These are phyloP conservation scores for Glarea lozoyensis DNA, from an alignment of 495 filamentous ascomycete species.

Conservation along the genomic window DNA sequence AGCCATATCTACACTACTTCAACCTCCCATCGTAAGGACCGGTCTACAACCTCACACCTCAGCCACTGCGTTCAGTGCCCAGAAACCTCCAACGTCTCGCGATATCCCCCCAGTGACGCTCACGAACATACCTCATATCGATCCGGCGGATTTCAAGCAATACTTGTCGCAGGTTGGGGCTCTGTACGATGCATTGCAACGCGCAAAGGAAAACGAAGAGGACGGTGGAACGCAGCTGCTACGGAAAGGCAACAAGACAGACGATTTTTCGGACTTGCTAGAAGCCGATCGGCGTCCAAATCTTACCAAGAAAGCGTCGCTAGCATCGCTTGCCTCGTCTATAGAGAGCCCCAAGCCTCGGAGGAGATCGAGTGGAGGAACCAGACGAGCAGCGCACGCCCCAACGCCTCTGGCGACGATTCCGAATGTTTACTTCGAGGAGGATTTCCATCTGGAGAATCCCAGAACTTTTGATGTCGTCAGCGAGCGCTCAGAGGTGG, in stretches of 20 bases:
- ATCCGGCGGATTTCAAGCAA: slow-evolving; percentile 66
- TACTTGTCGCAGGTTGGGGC: slow-evolving; percentile 78
- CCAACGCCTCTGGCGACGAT: slow-evolving; percentile 87
- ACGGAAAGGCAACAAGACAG: slow-evolving; percentile 33
- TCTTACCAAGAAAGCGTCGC: slow-evolving; percentile 30
- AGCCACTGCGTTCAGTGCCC: slow-evolving; percentile 53
- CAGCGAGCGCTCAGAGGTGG: slow-evolving; percentile 89
- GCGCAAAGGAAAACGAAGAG: slow-evolving; percentile 62
- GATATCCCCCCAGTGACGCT: slow-evolving; percentile 94
- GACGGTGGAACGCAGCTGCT: slow-evolving; percentile 36
- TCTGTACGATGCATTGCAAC: slow-evolving; percentile 73
- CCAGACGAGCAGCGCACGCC: slow-evolving; percentile 46
- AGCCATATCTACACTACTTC: slow-evolving; percentile 91
- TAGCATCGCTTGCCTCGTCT: slow-evolving; percentile 39
- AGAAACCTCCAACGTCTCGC: slow-evolving; percentile 75
- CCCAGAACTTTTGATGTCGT: slow-evolving; percentile 94
- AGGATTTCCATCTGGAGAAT: slow-evolving; percentile 92
- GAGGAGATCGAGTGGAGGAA: slow-evolving; percentile 41
- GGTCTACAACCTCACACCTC: slow-evolving; percentile 69
- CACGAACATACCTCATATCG: slow-evolving; percentile 80
- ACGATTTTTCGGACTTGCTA: slow-evolving; percentile 37
- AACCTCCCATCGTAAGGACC: slow-evolving; percentile 82
- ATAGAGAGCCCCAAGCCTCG: slow-evolving; percentile 36
- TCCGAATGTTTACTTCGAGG: slow-evolving; percentile 87
- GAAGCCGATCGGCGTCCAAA: slow-evolving; percentile 37